Base-by-base conservation (phyloP, 2,329 filamentous ascomycete genomes). In the Scedosporium minutisporum region DNA sequence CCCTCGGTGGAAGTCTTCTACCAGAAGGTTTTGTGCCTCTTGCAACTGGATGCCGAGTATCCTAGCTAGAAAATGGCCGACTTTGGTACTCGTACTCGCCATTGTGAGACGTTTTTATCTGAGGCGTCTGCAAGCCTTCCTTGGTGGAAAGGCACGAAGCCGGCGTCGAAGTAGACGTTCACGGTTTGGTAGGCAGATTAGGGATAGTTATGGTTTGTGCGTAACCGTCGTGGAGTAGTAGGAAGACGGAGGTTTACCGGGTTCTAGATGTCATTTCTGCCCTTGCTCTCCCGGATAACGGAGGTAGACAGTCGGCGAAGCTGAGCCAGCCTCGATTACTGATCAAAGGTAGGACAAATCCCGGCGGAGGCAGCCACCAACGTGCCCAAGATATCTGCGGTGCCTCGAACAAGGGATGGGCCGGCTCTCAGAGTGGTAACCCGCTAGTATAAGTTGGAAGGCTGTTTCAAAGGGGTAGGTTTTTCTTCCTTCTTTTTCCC, bases 31-130 rank as follows among this genome's bases (percentile, higher is more conserved):
- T 7, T 75, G 69, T 63, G 78, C 75, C 21, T 78, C 78, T 64
- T 93, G 82, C 38, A 96, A 78, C 73, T 95, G 90, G 80, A 97
- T 96, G 64, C 90, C 88, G 42, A 97, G 80, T 65, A 80, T 81
- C 74, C 91, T 95, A 71, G 92, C 93, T 73, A 96, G 74, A 68
- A 80, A 78, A 70, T 88, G 88, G 75, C 91, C 89, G 66, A 89
- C 67, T 73, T 88, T 87, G 68, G 81, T 82, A 33, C 71, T 66
- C n/a, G 68, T 70, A 65, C 63, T 65, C 18, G 74, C 60, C 77
- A 80, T 80, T 63, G 64, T 65, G 58, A 46, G n/a, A 21, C n/a
- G 12, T 33, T 33, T 33, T 33, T 12, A 57, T 46, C 10, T 29
- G 57, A 42, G 18, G 33, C 33, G 33, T 12, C 29, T 29, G 10